Evolutionary conservation across 2,329 filamentous ascomycete genomes (phyloP).

Genomic region (Monosporascus sp.): DNA sequence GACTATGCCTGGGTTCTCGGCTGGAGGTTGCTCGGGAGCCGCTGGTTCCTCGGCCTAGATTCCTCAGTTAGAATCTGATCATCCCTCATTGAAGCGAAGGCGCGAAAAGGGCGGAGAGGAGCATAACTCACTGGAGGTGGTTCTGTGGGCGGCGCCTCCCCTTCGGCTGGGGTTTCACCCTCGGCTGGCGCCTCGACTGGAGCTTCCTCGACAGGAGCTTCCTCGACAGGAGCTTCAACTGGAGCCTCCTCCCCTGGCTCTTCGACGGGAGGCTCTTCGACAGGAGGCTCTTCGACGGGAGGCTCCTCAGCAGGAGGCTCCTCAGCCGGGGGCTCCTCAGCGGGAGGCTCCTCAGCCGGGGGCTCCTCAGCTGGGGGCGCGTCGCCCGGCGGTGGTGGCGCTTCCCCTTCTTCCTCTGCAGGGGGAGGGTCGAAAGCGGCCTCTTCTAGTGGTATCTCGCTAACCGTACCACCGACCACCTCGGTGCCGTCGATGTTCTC

Average conservation of each 20-base stretch:
- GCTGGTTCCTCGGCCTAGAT: background rate
- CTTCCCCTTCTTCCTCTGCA: slow-evolving; percentile 1
- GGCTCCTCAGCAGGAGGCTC: slow-evolving; percentile 5
- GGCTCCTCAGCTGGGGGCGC: slow-evolving; percentile 6
- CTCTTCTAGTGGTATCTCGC: slow-evolving; percentile 22
- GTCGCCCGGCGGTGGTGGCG: slow-evolving; percentile 2
- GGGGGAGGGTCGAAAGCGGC: slow-evolving; percentile 24
- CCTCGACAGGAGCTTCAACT: too few relatives aligned
- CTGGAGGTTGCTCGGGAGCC: too few relatives aligned
- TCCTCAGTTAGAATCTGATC: too few relatives aligned
- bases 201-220: background rate
- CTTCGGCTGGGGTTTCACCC: too few relatives aligned
- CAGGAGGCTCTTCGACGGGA: slow-evolving; percentile 1
- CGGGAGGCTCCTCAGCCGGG: slow-evolving; percentile 1
- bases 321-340: slow-evolving; percentile 1
- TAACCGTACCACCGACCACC: slow-evolving; percentile 24
- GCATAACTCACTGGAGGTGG: too few relatives aligned
- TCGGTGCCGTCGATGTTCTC: slow-evolving; percentile 22
- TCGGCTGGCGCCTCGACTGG: too few relatives aligned
- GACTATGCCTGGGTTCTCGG: too few relatives aligned
- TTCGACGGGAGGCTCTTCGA: slow-evolving; percentile 1
- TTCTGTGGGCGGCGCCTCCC: too few relatives aligned
- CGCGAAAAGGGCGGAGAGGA: too few relatives aligned
- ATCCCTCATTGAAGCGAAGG: too few relatives aligned
- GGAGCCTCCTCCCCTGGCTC: background rate